Percentiles rank a stretch among this genome's conserved stretches.
phyloP scores from a whole-genome alignment of 2,329 filamentous ascomycete species.

The Venturia asperata region DNA sequence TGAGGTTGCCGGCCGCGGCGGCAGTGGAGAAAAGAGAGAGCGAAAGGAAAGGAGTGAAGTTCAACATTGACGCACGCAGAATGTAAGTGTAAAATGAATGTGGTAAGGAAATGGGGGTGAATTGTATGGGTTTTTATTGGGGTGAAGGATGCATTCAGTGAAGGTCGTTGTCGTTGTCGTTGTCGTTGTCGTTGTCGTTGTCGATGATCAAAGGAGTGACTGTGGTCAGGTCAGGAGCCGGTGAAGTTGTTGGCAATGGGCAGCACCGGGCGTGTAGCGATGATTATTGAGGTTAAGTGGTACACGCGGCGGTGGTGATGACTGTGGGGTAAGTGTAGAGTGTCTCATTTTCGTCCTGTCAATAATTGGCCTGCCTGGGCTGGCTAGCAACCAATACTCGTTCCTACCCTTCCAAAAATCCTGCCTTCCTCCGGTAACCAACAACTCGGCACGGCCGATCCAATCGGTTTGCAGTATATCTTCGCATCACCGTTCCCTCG shows the following conservation, averaged over 20 bases:
- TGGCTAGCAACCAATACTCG: not conserved
- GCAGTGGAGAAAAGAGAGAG: not conserved
- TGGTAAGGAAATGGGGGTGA: not conserved
- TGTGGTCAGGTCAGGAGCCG: slow-evolving; percentile 1
- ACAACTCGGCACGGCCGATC: not conserved
- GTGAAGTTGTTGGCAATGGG: not conserved
- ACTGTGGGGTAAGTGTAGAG: not conserved
- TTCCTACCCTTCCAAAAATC: not conserved
- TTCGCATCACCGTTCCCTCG: not conserved
- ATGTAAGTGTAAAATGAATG: not conserved
- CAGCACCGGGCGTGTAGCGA: not conserved
- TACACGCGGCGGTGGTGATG: not conserved
- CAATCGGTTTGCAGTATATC: not conserved
- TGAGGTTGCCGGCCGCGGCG: not conserved
- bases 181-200: not conserved
- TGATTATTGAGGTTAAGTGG: not conserved
- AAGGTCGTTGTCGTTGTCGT: not conserved
- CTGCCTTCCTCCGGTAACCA: not conserved
- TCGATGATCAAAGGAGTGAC: slow-evolving; percentile 7
- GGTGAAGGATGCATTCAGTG: not conserved
- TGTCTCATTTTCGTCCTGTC: not conserved
- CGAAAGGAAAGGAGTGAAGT: slow-evolving; percentile 5
- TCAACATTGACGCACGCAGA: not conserved
- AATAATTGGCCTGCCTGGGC: not conserved
- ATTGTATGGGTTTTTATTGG: not conserved